These are phyloP conservation scores for Pichia cactophila DNA, from an alignment of 1,139 yeast genomes.

Conservation along the genomic window DNA sequence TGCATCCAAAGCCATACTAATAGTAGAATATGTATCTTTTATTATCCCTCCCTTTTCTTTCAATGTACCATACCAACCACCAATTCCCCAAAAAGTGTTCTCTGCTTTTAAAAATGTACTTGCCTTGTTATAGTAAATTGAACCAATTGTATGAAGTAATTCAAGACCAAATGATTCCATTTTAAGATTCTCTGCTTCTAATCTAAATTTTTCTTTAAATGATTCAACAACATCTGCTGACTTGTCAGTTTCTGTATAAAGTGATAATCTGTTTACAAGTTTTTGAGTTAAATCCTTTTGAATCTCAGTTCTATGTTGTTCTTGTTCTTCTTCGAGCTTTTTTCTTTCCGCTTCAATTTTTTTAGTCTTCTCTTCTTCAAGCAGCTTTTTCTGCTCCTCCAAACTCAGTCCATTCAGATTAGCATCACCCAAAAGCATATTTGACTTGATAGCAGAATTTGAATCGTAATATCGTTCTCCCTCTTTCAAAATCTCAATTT, in stretches of 20 bases:
- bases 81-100: conserved; percentile 58
- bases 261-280: conserved; percentile 57
- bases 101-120: conserved; percentile 44
- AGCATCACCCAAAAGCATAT: conserved; percentile 20
- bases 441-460: neutral
- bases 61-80: conserved; percentile 78
- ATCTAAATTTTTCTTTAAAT: conserved; percentile 60
- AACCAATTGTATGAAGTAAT: conserved; percentile 67
- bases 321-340: conserved; percentile 72
- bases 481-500: conserved; percentile 21
- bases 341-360: conserved; percentile 57
- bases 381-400: conserved; percentile 27
- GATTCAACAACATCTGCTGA: conserved; percentile 59
- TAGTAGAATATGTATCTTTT: conserved; percentile 83
- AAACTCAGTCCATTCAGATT: conserved; percentile 21
- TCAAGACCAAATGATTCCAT: conserved; percentile 80
- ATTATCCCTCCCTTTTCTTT: conserved; percentile 87
- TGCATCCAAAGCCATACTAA: conserved; percentile 84
- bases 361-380: conserved; percentile 38
- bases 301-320: conserved; percentile 63
- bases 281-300: conserved; percentile 57
- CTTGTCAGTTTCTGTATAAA: conserved; percentile 80
- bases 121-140: conserved; percentile 56
- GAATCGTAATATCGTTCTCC: conserved; percentile 12
- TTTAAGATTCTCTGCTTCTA: conserved; percentile 77